A percentile compares a stretch with the other conserved stretches of the same genome.
phyloP scores from a whole-genome alignment of 129 eudicot species.

The Artemisia argyi region DNA sequence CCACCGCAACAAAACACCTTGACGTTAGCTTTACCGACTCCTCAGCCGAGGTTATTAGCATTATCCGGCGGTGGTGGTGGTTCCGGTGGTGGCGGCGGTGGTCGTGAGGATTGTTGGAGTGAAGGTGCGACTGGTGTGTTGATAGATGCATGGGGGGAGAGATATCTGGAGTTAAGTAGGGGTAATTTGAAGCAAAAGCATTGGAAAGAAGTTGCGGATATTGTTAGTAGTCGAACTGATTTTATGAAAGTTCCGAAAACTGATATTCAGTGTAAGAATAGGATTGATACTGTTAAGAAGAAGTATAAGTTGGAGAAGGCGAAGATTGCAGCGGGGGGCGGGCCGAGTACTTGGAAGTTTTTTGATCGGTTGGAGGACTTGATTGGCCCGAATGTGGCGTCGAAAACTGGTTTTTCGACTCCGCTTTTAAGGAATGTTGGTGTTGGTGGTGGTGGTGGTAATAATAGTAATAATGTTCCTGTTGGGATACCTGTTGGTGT shows the following conservation, averaged over 20 bases:
- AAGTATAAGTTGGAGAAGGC: slow-evolving; percentile 81
- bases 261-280: slow-evolving; percentile 83
- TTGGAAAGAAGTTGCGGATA: slow-evolving; percentile 90
- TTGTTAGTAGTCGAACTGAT: slow-evolving; percentile 65
- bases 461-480: slow-evolving; percentile 32
- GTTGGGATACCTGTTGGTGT: slow-evolving; percentile 78
- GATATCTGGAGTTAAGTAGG: slow-evolving; percentile 74
- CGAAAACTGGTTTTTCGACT: slow-evolving; percentile 28
- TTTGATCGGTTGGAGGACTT: slow-evolving; percentile 61
- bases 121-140: slow-evolving; percentile 85
- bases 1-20: slow-evolving; percentile 57
- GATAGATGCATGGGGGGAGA: slow-evolving; percentile 96
- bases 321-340: slow-evolving; percentile 58
- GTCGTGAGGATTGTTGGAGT: slow-evolving; percentile 96
- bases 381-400: slow-evolving; percentile 52
- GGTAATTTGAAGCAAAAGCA: slow-evolving; percentile 85
- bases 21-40: slow-evolving; percentile 72
- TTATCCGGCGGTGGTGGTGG: slow-evolving; percentile 30
- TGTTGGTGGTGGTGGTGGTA: too few species aligned
- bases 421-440: slow-evolving; percentile 30
- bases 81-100: slow-evolving; percentile 39
- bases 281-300: slow-evolving; percentile 90
- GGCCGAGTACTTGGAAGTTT: slow-evolving; percentile 73
- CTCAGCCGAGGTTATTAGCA: slow-evolving; percentile 29
- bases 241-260: slow-evolving; percentile 67